phyloP scores from a whole-genome alignment of 208 protist genomes.

The Jaenimonas drosophilae region DNA sequence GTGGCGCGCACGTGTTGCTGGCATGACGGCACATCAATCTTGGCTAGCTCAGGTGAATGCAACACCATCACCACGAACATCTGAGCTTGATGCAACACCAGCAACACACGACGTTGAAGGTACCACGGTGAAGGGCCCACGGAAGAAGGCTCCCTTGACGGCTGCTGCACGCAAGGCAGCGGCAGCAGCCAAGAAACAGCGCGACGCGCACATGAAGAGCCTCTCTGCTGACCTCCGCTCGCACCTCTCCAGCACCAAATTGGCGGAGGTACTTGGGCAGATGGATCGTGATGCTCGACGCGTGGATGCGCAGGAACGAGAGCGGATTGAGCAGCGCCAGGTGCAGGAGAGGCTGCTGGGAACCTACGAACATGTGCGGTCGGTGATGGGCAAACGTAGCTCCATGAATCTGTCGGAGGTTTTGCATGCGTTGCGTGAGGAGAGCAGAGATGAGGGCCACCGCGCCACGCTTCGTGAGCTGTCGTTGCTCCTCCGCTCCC shows the following conservation, averaged over 20 bases:
- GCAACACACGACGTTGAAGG: neutral
- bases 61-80: too few relatives aligned
- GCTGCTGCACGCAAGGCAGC: neutral
- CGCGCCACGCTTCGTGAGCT: conserved; percentile 30
- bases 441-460: conserved; percentile 57
- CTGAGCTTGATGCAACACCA: too few relatives aligned
- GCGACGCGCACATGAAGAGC: conserved; percentile 18
- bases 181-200: neutral
- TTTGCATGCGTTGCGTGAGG: conserved; percentile 24
- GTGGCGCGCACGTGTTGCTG: too few relatives aligned
- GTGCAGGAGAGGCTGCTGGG: conserved; percentile 46
- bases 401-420: conserved; percentile 21
- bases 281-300: conserved; percentile 45
- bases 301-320: conserved; percentile 24
- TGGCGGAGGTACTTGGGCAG: conserved; percentile 41
- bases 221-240: conserved; percentile 58
- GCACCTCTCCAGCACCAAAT: conserved; percentile 42
- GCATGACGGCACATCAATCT: too few relatives aligned
- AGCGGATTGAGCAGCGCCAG: conserved; percentile 36
- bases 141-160: conserved; percentile 2
- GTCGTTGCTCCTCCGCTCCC: conserved; percentile 21
- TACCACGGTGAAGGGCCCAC: neutral
- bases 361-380: conserved; percentile 64
- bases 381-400: conserved; percentile 33
- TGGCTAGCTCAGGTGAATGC: too few relatives aligned